These are phyloP conservation scores for Fusarium proliferatum DNA, from an alignment of 2,329 filamentous ascomycete species.

Conservation along the genomic window DNA sequence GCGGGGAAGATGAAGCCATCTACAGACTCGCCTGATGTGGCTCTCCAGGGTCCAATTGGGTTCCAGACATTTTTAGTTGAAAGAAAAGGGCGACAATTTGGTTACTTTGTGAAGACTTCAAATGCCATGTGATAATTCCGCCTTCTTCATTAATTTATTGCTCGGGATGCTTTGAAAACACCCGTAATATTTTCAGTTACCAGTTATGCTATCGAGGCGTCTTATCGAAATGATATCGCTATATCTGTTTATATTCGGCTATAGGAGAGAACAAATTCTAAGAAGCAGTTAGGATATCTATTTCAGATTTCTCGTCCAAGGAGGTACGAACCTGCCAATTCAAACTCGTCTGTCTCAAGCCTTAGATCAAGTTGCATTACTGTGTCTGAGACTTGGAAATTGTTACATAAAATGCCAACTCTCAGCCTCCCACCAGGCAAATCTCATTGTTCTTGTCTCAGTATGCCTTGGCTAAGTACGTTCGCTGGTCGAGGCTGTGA, in stretches of 20 bases:
- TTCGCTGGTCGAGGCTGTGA: background rate
- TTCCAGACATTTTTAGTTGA: background rate
- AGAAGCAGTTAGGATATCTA: background rate
- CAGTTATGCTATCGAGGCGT: background rate
- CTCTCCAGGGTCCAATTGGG: background rate
- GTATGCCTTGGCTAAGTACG: background rate
- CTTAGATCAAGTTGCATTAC: background rate
- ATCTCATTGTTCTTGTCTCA: background rate
- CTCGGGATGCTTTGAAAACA: background rate
- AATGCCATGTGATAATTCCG: background rate
- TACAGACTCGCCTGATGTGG: background rate
- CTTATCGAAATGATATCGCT: background rate
- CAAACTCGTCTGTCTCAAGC: no score
- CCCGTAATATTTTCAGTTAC: no score
- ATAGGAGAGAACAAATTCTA: no score
- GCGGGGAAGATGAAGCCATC: constrained; percentile 17
- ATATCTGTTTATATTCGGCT: background rate
- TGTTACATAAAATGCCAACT: background rate
- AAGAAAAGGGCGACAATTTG: background rate
- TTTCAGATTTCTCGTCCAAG: background rate
- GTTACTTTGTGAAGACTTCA: background rate
- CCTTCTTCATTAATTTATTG: background rate
- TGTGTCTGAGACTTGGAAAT: background rate
- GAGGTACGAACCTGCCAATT: background rate
- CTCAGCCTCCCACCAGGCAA: background rate